Base-by-base conservation (phyloP, 176 grass and related monocot genomes). In the Phoenix dactylifera region DNA sequence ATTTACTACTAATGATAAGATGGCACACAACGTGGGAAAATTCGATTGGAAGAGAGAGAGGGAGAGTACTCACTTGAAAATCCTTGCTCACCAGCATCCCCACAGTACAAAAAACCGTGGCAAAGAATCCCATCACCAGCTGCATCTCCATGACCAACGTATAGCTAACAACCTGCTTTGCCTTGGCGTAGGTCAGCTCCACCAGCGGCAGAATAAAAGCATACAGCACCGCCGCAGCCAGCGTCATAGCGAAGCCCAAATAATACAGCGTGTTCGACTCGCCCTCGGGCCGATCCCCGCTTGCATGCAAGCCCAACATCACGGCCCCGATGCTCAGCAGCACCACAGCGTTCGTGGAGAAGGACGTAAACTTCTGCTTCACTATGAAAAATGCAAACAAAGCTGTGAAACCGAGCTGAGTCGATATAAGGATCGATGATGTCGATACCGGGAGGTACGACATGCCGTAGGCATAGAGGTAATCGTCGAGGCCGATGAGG, bases 91-190 rank as follows among this genome's bases (percentile, higher is more conserved):
- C 35, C 1, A 90, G 15, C 90, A 95, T 90, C 25, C 90, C 90
- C 4, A 84, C 28, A 0, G 64, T 79, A 61, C 74, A 72, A 60
- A 95, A 82, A 14, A 58, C 49, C 1, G 86, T 90, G 50, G 77
- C 90, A 15, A 72, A 65, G 70, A 86, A 55, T 0, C 86, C 79
- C 49, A 95, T 86, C 39, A 81, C 71, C 50, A 95, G 30, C 71
- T 90, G 86, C 83, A 95, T 87, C 86, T 95, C 91, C 77, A 85
- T 72, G 59, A 87, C 78, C 59, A 96, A 55, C 23, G 80, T 82
- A 77, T 87, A 90, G 28, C 17, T 79, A 5, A 90, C 68, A 17
- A 66, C 54, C 16, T 25, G 69, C 4, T 64, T 49, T 15, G 74
- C 12, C n/a, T 74, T 62, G 4, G 74, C 72, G 64, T 87, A 85